Evolutionary conservation across 768 basidiomycete genomes (phyloP).

Genomic region (Kwoniella europaea): DNA sequence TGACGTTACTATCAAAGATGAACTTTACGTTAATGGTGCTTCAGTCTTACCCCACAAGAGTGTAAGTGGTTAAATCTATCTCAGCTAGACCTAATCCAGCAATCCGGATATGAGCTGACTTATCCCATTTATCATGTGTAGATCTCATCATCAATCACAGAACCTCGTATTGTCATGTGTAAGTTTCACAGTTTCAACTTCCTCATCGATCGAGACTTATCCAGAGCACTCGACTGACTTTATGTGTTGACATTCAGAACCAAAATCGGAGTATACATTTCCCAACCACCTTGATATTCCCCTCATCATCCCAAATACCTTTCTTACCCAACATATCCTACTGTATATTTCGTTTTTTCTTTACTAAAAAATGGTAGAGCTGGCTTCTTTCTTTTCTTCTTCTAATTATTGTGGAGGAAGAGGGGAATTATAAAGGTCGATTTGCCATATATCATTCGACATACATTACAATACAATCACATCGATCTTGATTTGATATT

Average conservation of each 20-base stretch:
- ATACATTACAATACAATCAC: too few species aligned
- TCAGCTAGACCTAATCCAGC: background rate
- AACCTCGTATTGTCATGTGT: conserved; percentile 59
- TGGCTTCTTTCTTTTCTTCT: background rate
- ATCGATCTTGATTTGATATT: background rate
- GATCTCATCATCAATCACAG: conserved; percentile 58
- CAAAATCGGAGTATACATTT: conserved; percentile 2
- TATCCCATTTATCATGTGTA: conserved; percentile 8
- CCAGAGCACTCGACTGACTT: too few species aligned
- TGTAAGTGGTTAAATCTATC: conserved; percentile 36
- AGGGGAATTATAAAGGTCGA: background rate
- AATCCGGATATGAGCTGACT: background rate
- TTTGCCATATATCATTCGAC: background rate
- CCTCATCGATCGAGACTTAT: background rate
- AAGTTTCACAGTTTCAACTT: conserved; percentile 20
- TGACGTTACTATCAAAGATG: conserved; percentile 63
- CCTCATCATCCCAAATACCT: background rate
- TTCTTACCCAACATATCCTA: background rate
- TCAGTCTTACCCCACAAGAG: conserved; percentile 59
- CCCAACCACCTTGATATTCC: background rate
- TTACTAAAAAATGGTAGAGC: background rate
- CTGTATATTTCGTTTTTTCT: conserved; percentile 2
- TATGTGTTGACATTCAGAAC: background rate
- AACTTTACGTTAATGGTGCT: conserved; percentile 61
- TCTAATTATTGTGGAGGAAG: background rate